Evolutionary conservation across 1,139 yeast genomes (phyloP), one percentile per base, ranked within the genome.

Genomic region (Pichia cactophila): DNA sequence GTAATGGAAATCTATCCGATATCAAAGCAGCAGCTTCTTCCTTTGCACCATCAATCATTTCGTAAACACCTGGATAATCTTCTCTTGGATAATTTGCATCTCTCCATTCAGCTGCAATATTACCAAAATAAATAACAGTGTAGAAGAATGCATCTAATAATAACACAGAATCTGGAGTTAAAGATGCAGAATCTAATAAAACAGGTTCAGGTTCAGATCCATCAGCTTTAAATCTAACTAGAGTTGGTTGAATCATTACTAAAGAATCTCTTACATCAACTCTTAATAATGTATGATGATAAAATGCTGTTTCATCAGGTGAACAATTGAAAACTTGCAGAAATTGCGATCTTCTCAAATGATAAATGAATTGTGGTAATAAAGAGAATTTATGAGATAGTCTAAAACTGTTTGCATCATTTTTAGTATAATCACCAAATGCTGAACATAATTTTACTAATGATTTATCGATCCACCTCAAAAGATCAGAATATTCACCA

Each of bases 221-320:
- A 61, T 81, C 86, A 68, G 90, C 82, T 50, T 86, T 79, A 71
- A 86, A 90, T 42, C 95, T 81, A 5, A 95, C 86, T 65, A 90
- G 77, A 0, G 97, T 88, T 52, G 97, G 97, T 71, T 90, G 97
- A 60, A 90, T 90, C 97, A 90, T 90, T 56, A 89, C 86, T 64
- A 90, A 74, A n/a, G 97, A 86, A 69, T 90, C 92, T 56, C 85
- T 83, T 48, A 92, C 84, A 65, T 92, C 97, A 67, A 92, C 97
- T 56, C 90, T 82, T 62, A 88, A 78, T 65, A 92, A 78, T 39
- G 89, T 87, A 68, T 92, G 97, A 66, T 97, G 83, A 71, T 90
- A 90, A 68, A 89, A 92, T 38, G 97, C 97, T 48, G 98, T 90
- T 74, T 92, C 98, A 73, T 92, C 98, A 1, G 98, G 98, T 20